These are phyloP conservation scores for Blastomyces percursus DNA, from an alignment of 2,329 filamentous ascomycete species.

Conservation along the genomic window DNA sequence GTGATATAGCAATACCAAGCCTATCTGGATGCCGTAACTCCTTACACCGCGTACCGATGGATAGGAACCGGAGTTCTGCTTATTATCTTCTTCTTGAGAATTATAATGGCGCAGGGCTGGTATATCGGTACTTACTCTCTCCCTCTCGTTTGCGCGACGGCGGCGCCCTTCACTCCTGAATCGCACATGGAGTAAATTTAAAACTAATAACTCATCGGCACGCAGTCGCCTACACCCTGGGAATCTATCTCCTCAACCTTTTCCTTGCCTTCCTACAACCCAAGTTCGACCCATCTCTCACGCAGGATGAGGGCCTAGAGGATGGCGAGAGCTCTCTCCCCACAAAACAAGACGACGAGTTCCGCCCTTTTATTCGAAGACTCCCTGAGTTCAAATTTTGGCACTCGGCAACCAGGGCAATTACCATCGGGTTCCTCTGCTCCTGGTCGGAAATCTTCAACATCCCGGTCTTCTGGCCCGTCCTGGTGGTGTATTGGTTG, in stretches of 20 bases:
- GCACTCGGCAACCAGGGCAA: slow-evolving; percentile 85
- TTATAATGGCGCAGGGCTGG: slow-evolving; percentile 91
- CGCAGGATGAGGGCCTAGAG: slow-evolving; percentile 92
- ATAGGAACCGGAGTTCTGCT: slow-evolving; percentile 65
- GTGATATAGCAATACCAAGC: slow-evolving; percentile 72
- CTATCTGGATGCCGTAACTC: slow-evolving; percentile 86
- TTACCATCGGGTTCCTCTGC: slow-evolving; percentile 73
- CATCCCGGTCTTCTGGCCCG: slow-evolving; percentile 97
- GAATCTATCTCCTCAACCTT: slow-evolving; percentile 97
- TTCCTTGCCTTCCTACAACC: slow-evolving; percentile 97
- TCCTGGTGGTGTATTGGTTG: slow-evolving; percentile 96
- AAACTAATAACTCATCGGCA: background rate
- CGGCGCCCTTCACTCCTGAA: background rate
- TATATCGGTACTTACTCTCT: slow-evolving; percentile 65
- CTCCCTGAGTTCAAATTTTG: slow-evolving; percentile 99
- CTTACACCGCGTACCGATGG: slow-evolving; percentile 85
- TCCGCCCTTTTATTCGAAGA: slow-evolving; percentile 89
- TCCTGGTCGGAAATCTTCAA: slow-evolving; percentile 93
- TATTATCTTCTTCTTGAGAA: slow-evolving; percentile 73
- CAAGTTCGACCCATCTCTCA: slow-evolving; percentile 96
- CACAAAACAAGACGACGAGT: slow-evolving; percentile 94
- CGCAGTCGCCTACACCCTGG: slow-evolving; percentile 87
- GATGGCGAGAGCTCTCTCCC: slow-evolving; percentile 71
- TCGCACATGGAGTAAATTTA: background rate
- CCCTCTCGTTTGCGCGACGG: background rate